Base-by-base conservation (phyloP, 306 rosid species). In the Lathyrus sativus region DNA sequence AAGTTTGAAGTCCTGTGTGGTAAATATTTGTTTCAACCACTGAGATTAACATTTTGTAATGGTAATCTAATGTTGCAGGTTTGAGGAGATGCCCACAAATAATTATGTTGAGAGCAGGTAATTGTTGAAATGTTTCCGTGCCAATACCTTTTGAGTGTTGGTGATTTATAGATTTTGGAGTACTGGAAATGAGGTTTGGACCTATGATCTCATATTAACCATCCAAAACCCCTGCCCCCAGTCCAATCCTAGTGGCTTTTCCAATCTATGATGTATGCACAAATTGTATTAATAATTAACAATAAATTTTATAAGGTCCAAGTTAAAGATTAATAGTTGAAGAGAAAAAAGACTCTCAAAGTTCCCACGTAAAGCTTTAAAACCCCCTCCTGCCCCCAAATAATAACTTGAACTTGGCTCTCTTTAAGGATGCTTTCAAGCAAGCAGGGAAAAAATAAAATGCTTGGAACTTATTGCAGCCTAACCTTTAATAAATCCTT, bases 11-110 rank as follows among this genome's bases (percentile, higher is more conserved):
- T 81, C 44, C 70, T 58, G 38, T 78, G 37, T 60, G 55, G 22
- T 35, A 35, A 39, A 39, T 70, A 38, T 19, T 65, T 15, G 5
- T 70, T 37, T 63, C 31, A 43, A 45, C 49, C 18, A 72, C 37
- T 37, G 61, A 59, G 41, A 37, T 66, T 72, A 57, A 38, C 66
- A 18, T 43, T 71, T 72, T 59, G 3, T 41, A 54, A 46, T 70
- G 6, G 59, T 61, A 44, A 55, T 73, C 17, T 67, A 70, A 14
- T 62, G 17, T 64, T 80, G 68, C 95, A 92, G 98, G 76, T 93
- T 93, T 84, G 98, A 82, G 82, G 98, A 93, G 89, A 93, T 93
- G 98, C 97, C 98, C 9, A 93, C 98, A 31, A 89, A 93, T 76
- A 90, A 87, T 74, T 93, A 75, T 73, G 98, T 93, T 9, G 98